Conservation (phyloP, 495 filamentous ascomycete species). For the Xylaria bambusicola region DNA sequence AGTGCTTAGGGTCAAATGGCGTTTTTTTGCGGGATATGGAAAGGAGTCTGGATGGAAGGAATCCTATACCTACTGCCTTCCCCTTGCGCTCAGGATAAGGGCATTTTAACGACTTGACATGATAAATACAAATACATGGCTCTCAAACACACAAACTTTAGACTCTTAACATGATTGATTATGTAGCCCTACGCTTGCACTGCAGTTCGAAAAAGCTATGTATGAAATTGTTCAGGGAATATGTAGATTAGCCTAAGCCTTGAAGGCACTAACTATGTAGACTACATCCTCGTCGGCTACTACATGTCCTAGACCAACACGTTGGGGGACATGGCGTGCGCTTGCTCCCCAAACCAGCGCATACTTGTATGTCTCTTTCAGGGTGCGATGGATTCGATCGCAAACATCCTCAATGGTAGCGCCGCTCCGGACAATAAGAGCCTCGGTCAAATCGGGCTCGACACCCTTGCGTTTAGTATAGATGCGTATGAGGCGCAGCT, state of each 20-base stretch:
- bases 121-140: conserved; percentile 21
- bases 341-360: conserved; percentile 97
- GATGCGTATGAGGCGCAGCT: conserved; percentile 84
- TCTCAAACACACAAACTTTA: no score
- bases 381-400: conserved; percentile 87
- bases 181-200: no score
- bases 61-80: background rate
- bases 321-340: conserved; percentile 90
- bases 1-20: conserved; percentile 9
- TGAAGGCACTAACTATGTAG: conserved; percentile 84
- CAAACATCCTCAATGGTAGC: conserved; percentile 96
- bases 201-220: background rate
- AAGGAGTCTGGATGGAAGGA: conserved; percentile 6
- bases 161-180: background rate
- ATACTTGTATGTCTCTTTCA: conserved; percentile 99
- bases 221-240: no score
- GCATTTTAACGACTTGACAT: conserved; percentile 18
- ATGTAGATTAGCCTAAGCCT: conserved; percentile 41
- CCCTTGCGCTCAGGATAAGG: background rate
- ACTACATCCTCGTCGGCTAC: conserved; percentile 98
- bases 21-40: conserved; percentile 10
- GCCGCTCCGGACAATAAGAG: conserved; percentile 85
- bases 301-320: conserved; percentile 83
- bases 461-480: conserved; percentile 97
- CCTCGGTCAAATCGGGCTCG: conserved; percentile 89